Base-by-base conservation (phyloP, 176 grass and related monocot genomes). In the Zoysia pacifica region DNA sequence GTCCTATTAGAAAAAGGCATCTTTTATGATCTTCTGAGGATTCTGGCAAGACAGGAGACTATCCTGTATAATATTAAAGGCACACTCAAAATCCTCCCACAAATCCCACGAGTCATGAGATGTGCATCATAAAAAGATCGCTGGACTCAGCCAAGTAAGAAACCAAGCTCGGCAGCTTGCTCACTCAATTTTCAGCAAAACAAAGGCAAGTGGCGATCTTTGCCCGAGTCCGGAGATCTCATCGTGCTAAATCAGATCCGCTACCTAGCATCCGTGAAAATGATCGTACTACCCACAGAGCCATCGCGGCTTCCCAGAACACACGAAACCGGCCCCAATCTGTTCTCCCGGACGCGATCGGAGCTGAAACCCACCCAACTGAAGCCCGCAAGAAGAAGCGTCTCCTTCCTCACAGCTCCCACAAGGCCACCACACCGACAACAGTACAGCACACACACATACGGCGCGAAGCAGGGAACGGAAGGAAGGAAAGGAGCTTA, bases 221-320 rank as follows among this genome's bases (percentile, higher is more conserved):
- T 61, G 62, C 12, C 60, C 10, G 35, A 38, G 48, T 11, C 14
- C 5, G 6, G 62, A 89, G 87, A 89, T 89, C 87, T 86, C 69
- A 49, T 6, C 12, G 47, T 18, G 2, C 68, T 28, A 83, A 69
- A 56, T 63, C 87, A 89, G 87, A 89, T 86, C 87, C 73, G 83
- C 86, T 36, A 46, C 45, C 40, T 20, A 56, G 5, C 67, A 82
- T 10, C 19, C 78, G 19, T 54, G 73, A 73, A 82, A 60, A 79
- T 74, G 69, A 2, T 53, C 81, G 38, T 16, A 49, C 20, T 46
- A 19, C 47, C 2, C 45, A 58, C 7, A 1, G 6, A 77, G 61
- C 59, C 49, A 46, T 10, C 8, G 13, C 5, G n/a, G 42, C 41
- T 35, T 48, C 82, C 63, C 12, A 49, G 15, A 56, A 10, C 59